Evolutionary conservation across 768 basidiomycete genomes (phyloP).

Genomic region (Imleria badia): DNA sequence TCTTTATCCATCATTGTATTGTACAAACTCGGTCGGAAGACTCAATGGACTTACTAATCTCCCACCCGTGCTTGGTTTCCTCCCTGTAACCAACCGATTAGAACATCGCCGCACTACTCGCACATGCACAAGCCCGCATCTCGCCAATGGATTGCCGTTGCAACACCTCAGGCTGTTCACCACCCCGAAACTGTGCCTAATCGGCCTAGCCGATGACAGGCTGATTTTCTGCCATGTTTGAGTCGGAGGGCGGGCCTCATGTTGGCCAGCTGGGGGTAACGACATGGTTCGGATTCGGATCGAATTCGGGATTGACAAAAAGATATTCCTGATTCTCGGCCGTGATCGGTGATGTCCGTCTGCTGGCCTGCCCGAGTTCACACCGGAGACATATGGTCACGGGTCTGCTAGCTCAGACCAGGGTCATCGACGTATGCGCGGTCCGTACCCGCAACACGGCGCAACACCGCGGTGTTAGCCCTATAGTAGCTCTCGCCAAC

Average conservation of each 20-base stretch:
- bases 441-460: background rate
- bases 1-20: background rate
- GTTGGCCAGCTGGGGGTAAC: background rate
- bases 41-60: background rate
- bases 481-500: background rate
- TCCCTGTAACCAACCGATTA: background rate
- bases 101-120: constrained; percentile 10
- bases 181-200: background rate
- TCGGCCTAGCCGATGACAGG: background rate
- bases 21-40: background rate
- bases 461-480: background rate
- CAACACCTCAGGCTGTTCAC: background rate
- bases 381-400: background rate
- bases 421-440: background rate
- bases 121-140: background rate
- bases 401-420: background rate
- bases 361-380: background rate
- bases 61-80: background rate
- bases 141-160: constrained; percentile 1
- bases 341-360: too few relatives aligned
- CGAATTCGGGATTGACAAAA: background rate
- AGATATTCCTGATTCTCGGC: background rate
- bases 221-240: constrained; percentile 1
- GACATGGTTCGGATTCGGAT: constrained; percentile 2
- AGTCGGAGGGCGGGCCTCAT: background rate